These are phyloP conservation scores for Ceratobasidium papillatum DNA, from an alignment of 1,284 basidiomycete species.

Conservation along the genomic window DNA sequence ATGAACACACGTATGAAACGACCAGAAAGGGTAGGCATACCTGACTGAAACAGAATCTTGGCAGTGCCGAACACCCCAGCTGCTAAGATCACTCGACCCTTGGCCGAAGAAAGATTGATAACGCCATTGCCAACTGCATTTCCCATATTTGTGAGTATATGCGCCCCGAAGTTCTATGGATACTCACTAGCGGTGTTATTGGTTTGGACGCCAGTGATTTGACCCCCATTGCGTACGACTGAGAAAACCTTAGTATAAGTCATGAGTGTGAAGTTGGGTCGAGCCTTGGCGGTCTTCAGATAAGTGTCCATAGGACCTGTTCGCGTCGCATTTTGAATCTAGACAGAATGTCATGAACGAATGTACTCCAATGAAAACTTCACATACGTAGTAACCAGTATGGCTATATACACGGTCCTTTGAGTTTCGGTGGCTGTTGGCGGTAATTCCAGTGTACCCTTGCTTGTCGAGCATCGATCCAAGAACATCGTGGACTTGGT, in stretches of 20 bases:
- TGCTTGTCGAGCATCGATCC: constrained; percentile 57
- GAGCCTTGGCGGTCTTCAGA: constrained; percentile 62
- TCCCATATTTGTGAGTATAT: no score
- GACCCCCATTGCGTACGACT: constrained; percentile 65
- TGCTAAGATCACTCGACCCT: constrained; percentile 69
- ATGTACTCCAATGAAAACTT: background rate
- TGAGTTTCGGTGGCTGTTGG: constrained; percentile 63
- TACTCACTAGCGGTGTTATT: constrained; percentile 59
- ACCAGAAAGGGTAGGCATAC: background rate
- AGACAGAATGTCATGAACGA: constrained; percentile 56
- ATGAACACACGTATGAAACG: constrained; percentile 45
- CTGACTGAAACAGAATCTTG: constrained; percentile 65
- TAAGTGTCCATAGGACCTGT: constrained; percentile 69
- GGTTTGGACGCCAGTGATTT: constrained; percentile 67
- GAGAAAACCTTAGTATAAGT: constrained; percentile 61
- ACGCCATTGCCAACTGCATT: constrained; percentile 63
- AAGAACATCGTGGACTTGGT: constrained; percentile 60
- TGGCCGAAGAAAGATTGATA: constrained; percentile 63
- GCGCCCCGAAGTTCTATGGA: no score
- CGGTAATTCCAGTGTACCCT: constrained; percentile 62
- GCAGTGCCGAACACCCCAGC: constrained; percentile 64
- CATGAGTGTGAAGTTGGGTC: constrained; percentile 64
- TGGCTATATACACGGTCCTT: constrained; percentile 70
- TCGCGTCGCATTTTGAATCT: constrained; percentile 65
- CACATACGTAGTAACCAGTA: constrained; percentile 61